Conservation (phyloP, 2,329 filamentous ascomycete genomes). For the Colletotrichum graminicola region DNA sequence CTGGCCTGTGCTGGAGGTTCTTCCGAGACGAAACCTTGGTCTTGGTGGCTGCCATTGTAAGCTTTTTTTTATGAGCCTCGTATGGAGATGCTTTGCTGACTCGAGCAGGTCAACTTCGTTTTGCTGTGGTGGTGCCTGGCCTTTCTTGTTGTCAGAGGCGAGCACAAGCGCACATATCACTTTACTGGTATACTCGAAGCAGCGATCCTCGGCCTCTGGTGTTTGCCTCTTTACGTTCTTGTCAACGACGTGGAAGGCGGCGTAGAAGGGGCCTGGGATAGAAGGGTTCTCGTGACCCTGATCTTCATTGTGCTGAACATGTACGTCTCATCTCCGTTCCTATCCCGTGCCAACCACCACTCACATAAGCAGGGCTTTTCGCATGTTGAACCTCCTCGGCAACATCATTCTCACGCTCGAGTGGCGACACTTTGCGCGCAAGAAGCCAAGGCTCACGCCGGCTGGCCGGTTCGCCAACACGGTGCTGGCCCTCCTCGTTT, state of each 20-base stretch:
- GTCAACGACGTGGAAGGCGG: constrained; percentile 40
- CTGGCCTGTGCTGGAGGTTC: constrained; percentile 55
- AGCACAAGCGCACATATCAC: constrained; percentile 55
- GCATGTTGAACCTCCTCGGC: constrained; percentile 55
- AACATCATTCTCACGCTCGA: constrained; percentile 54
- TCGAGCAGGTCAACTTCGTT: constrained; percentile 52
- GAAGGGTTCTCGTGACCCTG: constrained; percentile 48
- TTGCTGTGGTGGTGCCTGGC: constrained; percentile 52
- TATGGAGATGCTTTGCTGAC: constrained; percentile 8
- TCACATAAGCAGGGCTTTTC: constrained; percentile 49
- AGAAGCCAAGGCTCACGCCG: constrained; percentile 46
- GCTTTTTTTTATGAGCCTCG: constrained; percentile 36
- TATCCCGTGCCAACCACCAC: constrained; percentile 23
- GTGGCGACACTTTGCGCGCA: constrained; percentile 54
- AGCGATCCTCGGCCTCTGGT: constrained; percentile 50
- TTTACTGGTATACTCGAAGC: constrained; percentile 54
- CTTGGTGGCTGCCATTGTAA: constrained; percentile 52
- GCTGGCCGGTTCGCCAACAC: constrained; percentile 44
- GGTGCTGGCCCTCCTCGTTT: constrained; percentile 50
- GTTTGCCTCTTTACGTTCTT: constrained; percentile 44
- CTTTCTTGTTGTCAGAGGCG: constrained; percentile 52
- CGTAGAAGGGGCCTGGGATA: constrained; percentile 19
- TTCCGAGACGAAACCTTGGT: constrained; percentile 50
- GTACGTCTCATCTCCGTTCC: constrained; percentile 47
- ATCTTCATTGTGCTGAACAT: constrained; percentile 54